Conservation (phyloP, 2,329 filamentous ascomycete genomes). For the Parastagonospora avenae region DNA sequence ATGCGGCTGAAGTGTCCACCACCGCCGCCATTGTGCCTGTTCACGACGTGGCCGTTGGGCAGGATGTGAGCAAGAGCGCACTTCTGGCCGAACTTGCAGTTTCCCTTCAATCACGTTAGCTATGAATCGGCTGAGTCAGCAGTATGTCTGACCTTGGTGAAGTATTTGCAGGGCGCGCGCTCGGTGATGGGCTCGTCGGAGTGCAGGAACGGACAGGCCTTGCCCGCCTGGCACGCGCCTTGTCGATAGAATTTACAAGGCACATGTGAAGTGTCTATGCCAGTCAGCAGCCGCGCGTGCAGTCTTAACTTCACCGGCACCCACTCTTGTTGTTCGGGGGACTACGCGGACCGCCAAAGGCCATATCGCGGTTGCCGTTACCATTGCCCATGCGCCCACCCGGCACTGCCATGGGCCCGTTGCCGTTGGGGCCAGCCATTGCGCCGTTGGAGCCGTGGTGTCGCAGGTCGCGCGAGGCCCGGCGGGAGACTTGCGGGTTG, state of each 20-base stretch:
- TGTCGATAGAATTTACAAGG: slow-evolving; percentile 99
- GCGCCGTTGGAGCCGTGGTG: slow-evolving; percentile 32
- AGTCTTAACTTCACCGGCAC: background rate
- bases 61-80: slow-evolving; percentile 96
- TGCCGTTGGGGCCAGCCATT: slow-evolving; percentile 44
- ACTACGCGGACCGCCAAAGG: slow-evolving; percentile 50
- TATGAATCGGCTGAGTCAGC: background rate
- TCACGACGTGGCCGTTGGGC: slow-evolving; percentile 89
- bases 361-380: slow-evolving; percentile 43
- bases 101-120: slow-evolving; percentile 66
- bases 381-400: slow-evolving; percentile 37
- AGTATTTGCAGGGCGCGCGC: slow-evolving; percentile 94
- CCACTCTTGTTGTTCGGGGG: slow-evolving; percentile 58
- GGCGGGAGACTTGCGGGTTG: slow-evolving; percentile 30
- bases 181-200: slow-evolving; percentile 84
- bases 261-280: slow-evolving; percentile 87
- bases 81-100: slow-evolving; percentile 98
- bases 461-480: slow-evolving; percentile 39
- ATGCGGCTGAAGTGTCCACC: slow-evolving; percentile 69
- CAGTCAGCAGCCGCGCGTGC: slow-evolving; percentile 20
- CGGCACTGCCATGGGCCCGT: slow-evolving; percentile 45
- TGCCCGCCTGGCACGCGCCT: slow-evolving; percentile 93
- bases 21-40: slow-evolving; percentile 62
- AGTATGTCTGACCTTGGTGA: slow-evolving; percentile 77
- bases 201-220: slow-evolving; percentile 95